Percentiles rank a stretch among this genome's conserved stretches.
Conservation (phyloP, 805 yeast species). For the Ogataea wickerhamii region DNA sequence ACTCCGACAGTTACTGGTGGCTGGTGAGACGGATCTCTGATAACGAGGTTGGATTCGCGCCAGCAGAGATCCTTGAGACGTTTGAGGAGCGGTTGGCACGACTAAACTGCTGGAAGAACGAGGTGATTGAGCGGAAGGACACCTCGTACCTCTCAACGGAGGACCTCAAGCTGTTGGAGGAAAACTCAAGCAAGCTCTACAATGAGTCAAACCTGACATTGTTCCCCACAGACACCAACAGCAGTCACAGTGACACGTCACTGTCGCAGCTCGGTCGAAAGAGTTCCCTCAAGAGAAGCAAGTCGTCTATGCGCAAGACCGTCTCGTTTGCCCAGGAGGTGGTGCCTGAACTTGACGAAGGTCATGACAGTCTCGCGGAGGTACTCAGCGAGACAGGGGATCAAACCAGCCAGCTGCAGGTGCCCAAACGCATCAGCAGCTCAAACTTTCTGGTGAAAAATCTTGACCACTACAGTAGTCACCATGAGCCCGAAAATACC, state of each 20-base stretch:
- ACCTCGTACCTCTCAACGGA: conserved; percentile 21
- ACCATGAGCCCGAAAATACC: conserved; percentile 14
- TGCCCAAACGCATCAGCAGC: conserved; percentile 26
- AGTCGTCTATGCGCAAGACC: conserved; percentile 24
- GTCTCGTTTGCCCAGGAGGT: conserved; percentile 30
- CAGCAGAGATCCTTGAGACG: conserved; percentile 92
- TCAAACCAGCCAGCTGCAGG: conserved; percentile 22
- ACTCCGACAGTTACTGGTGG: conserved; percentile 97
- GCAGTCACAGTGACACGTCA: conserved; percentile 19
- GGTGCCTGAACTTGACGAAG: conserved; percentile 17
- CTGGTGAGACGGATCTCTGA: conserved; percentile 51
- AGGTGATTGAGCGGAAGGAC: conserved; percentile 49
- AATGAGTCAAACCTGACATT: conserved; percentile 14
- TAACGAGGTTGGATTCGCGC: conserved; percentile 77
- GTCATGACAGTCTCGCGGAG: conserved; percentile 38
- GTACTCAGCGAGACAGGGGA: conserved; percentile 40
- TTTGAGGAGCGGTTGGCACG: conserved; percentile 89
- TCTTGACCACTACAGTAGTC: conserved; percentile 29
- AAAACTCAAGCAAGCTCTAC: conserved; percentile 17
- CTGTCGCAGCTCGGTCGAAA: conserved; percentile 21
- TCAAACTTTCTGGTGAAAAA: conserved; percentile 32
- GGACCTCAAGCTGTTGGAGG: conserved; percentile 25
- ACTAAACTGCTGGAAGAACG: conserved; percentile 88
- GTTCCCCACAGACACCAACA: conserved; percentile 9
- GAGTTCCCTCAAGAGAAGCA: conserved; percentile 25